These are phyloP conservation scores for barley (Hordeum vulgare) DNA, from an alignment of 176 grass and related monocot species.

Conservation along the genomic window MorexV3_pseudomolecules_assembly NC_058518.1:324738081-324738580, in stretches of 20 bases:
- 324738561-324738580: neutral
- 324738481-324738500: neutral
- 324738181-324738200: neutral
- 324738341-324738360: slow-evolving; percentile 11
- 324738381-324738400: neutral
- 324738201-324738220: slow-evolving; percentile 43
- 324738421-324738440: neutral
- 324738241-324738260: slow-evolving; percentile 66
- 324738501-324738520: neutral
- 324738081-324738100: neutral
- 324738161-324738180: neutral
- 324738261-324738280: slow-evolving; percentile 59
- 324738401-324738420: neutral
- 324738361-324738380: neutral
- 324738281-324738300: slow-evolving; percentile 34
- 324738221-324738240: slow-evolving; percentile 37
- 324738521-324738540: neutral
- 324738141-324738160: neutral
- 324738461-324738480: neutral
- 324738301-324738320: slow-evolving; percentile 45
- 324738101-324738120: neutral
- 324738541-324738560: neutral
- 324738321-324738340: slow-evolving; percentile 45
- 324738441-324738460: neutral
- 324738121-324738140: neutral